A percentile compares a stretch with the other conserved stretches of the same genome.
phyloP scores from a whole-genome alignment of 192 early-diverging fungal genomes.

The Coemansia sp. region DNA sequence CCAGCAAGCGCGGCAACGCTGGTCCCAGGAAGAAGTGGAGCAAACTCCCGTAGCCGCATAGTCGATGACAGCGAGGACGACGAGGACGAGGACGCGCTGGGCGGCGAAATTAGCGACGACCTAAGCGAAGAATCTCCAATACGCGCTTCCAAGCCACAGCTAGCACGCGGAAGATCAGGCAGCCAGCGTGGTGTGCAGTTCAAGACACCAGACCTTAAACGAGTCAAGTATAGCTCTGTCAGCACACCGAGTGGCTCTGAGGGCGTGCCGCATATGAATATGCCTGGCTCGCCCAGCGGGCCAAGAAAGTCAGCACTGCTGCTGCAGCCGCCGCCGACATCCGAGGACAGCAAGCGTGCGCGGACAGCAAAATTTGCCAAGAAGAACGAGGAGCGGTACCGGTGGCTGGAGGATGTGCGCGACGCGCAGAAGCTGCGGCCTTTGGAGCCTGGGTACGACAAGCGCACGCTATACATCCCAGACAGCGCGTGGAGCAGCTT shows the following conservation, averaged over 20 bases:
- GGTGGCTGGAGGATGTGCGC: constrained; percentile 80
- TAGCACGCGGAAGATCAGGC: constrained; percentile 1
- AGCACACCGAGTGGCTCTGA: constrained; percentile 23
- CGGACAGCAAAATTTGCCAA: constrained; percentile 77
- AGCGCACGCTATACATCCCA: constrained; percentile 86
- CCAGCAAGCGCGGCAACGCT: background rate
- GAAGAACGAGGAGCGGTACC: constrained; percentile 80
- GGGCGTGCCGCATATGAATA: constrained; percentile 18
- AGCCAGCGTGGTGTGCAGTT: background rate
- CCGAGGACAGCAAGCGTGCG: constrained; percentile 46
- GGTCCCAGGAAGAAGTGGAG: background rate
- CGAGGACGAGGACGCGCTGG: constrained; percentile 5
- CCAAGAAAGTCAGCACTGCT: constrained; percentile 9
- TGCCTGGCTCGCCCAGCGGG: background rate
- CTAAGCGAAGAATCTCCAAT: background rate
- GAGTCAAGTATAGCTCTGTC: constrained; percentile 11
- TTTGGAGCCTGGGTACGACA: constrained; percentile 84
- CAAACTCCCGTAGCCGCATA: constrained; percentile 13
- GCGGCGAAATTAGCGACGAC: constrained; percentile 7
- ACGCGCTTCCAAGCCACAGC: background rate
- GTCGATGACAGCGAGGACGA: constrained; percentile 42
- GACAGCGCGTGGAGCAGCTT: constrained; percentile 76
- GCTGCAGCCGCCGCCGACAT: constrained; percentile 19
- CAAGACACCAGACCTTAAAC: constrained; percentile 12
- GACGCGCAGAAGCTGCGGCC: constrained; percentile 71